Conservation (phyloP, 192 early-diverging fungal genomes). For the Chytriomyces hyalinus region DNA sequence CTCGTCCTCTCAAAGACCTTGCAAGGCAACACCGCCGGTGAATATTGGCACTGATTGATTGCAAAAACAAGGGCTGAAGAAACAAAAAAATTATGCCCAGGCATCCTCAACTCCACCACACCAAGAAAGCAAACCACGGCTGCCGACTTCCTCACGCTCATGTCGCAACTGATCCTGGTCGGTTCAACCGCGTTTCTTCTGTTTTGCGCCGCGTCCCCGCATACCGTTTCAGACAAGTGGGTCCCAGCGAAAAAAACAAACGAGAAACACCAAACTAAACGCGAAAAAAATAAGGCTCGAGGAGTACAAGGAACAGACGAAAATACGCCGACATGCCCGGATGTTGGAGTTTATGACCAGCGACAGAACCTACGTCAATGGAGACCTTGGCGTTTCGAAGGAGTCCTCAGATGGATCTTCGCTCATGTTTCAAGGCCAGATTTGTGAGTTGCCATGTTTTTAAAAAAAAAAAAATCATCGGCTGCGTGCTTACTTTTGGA, state of each 20-base stretch:
- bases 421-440: conserved; percentile 22
- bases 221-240: not conserved
- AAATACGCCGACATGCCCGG: conserved; percentile 14
- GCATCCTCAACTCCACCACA: too few relatives aligned
- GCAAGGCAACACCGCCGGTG: too few relatives aligned
- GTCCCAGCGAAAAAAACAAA: not conserved
- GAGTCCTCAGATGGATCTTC: not conserved
- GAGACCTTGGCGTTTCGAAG: conserved; percentile 1
- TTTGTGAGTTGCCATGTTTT: not conserved
- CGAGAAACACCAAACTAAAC: too few relatives aligned
- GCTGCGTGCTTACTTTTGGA: not conserved
- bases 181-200: conserved; percentile 10
- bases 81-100: too few relatives aligned
- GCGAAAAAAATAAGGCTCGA: not conserved
- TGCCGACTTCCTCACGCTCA: conserved; percentile 15
- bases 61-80: too few relatives aligned
- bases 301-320: conserved; percentile 30
- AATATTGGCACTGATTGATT: too few relatives aligned
- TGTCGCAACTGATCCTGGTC: conserved; percentile 30
- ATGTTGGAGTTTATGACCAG: conserved; percentile 34
- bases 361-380: conserved; percentile 16
- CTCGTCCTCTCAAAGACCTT: too few relatives aligned
- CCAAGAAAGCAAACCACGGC: not conserved
- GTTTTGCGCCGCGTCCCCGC: conserved; percentile 8
- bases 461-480: not conserved